These are phyloP conservation scores for Astrephomene gubernaculifera DNA, from an alignment of 139 green algal species.

Conservation along the genomic window DNA sequence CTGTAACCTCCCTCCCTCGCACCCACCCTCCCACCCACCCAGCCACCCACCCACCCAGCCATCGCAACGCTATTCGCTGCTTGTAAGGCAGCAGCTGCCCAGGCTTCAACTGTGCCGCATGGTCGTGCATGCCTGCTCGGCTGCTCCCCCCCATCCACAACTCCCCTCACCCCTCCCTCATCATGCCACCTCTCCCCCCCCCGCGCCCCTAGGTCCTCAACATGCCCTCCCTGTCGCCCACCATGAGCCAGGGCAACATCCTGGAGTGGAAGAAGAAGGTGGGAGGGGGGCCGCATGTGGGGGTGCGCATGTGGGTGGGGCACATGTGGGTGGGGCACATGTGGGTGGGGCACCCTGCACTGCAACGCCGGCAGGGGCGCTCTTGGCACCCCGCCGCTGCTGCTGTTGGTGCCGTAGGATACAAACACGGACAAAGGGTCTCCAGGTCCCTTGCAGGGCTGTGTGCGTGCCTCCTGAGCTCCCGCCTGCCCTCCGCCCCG, in stretches of 20 bases:
- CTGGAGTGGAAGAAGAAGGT: constrained; percentile 93
- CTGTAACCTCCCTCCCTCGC: no score
- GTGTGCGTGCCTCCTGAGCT: background rate
- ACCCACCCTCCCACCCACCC: no score
- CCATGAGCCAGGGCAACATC: constrained; percentile 96
- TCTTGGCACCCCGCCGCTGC: no score
- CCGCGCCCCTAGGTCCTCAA: constrained; percentile 70
- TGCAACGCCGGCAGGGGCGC: no score
- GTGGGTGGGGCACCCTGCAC: no score
- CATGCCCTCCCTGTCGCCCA: constrained; percentile 95
- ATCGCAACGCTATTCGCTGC: no score
- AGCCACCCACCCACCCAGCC: no score
- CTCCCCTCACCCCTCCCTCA: constrained; percentile 8
- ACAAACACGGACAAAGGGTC: background rate
- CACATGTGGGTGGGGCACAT: no score
- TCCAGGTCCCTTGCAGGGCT: background rate
- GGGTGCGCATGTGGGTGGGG: no score
- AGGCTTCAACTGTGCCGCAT: no score
- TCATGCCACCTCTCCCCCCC: constrained; percentile 32
- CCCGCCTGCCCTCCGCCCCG: background rate
- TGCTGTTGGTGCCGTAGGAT: no score
- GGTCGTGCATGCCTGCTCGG: background rate
- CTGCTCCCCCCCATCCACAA: background rate
- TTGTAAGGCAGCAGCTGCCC: no score
- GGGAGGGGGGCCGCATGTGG: constrained; percentile 39